These are phyloP conservation scores for Coffea eugenioides DNA, from an alignment of 257 asterid genomes.

Conservation along the genomic window DNA sequence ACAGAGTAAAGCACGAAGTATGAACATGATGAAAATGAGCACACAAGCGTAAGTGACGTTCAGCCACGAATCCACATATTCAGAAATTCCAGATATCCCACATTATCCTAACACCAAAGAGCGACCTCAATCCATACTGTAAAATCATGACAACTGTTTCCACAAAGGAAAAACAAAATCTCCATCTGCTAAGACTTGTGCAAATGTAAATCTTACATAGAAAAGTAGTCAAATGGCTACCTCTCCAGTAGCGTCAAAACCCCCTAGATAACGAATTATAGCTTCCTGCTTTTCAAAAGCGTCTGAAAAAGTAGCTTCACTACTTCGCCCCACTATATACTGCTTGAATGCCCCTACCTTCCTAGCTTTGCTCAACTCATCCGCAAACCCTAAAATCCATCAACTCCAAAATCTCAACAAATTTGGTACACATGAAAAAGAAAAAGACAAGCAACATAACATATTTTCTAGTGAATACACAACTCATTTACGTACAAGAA, in stretches of 20 bases:
- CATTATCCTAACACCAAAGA: background rate
- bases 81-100: background rate
- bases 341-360: conserved; percentile 65
- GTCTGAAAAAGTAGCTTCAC: conserved; percentile 64
- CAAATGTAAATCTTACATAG: background rate
- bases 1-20: background rate
- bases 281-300: conserved; percentile 85
- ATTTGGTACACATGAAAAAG: background rate
- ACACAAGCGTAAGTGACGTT: background rate
- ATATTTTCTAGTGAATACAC: background rate
- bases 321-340: conserved; percentile 68
- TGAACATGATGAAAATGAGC: background rate
- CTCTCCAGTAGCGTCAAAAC: conserved; percentile 80
- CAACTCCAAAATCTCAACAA: background rate
- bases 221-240: conserved; percentile 22
- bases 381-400: conserved; percentile 61
- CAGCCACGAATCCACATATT: background rate
- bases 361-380: conserved; percentile 78
- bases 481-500: background rate
- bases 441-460: background rate
- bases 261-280: conserved; percentile 67
- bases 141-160: background rate
- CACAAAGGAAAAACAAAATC: too few species aligned
- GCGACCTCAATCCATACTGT: background rate
- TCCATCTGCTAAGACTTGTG: background rate